These are phyloP conservation scores for Agaricus sinodeliciosus DNA, from an alignment of 768 basidiomycete species.

Conservation along the genomic window DNA sequence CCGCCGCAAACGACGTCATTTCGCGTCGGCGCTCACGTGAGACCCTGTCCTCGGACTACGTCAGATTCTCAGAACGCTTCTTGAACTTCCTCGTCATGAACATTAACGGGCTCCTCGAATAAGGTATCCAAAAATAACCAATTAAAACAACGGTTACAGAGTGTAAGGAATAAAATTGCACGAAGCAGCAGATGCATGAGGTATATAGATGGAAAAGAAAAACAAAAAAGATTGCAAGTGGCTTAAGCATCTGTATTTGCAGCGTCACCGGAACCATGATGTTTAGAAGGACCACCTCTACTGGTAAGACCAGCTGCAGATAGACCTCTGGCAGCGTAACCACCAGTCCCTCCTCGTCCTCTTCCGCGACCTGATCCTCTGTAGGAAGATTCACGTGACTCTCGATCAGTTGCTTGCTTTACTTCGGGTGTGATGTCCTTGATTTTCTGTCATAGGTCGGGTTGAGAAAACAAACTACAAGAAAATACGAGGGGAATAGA, in stretches of 20 bases:
- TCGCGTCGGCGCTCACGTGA: not conserved
- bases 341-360: constrained; percentile 44
- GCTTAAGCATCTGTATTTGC: constrained; percentile 2
- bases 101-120: not conserved
- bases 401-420: constrained; percentile 61
- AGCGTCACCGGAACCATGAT: not conserved
- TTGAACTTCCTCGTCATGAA: too few species aligned
- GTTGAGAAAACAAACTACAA: constrained; percentile 9
- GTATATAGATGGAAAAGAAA: not conserved
- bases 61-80: too few species aligned
- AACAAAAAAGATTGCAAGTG: not conserved
- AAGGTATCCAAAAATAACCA: constrained; percentile 9
- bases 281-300: constrained; percentile 15
- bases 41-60: constrained; percentile 1
- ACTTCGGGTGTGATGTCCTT: constrained; percentile 62
- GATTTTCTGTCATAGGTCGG: constrained; percentile 44
- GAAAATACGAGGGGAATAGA: not conserved
- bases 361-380: constrained; percentile 26
- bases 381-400: constrained; percentile 29
- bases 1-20: not conserved
- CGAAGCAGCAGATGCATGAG: constrained; percentile 1
- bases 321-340: constrained; percentile 60
- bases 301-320: constrained; percentile 63
- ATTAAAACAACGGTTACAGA: not conserved
- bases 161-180: not conserved